These are phyloP conservation scores for Podaxis sp. DNA, from an alignment of 768 basidiomycete species.

Conservation along the genomic window DNA sequence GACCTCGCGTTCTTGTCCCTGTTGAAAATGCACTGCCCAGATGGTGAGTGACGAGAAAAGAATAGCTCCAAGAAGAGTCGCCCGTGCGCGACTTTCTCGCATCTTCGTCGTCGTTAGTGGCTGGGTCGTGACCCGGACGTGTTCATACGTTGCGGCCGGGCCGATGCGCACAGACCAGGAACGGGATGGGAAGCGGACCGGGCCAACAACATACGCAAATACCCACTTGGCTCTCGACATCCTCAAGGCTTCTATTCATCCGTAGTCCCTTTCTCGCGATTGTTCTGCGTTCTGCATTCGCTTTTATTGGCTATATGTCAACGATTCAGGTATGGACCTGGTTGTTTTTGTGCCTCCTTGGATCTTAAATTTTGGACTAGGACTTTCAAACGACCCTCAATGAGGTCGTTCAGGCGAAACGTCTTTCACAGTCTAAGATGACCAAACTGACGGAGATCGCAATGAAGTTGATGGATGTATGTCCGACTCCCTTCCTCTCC, in stretches of 20 bases:
- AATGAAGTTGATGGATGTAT: constrained; percentile 74
- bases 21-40: constrained; percentile 89
- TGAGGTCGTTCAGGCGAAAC: constrained; percentile 79
- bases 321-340: constrained; percentile 12
- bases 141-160: not conserved
- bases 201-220: constrained; percentile 21
- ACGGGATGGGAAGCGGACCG: constrained; percentile 1
- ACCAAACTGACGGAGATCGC: constrained; percentile 72
- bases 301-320: not conserved
- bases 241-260: not conserved
- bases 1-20: constrained; percentile 81
- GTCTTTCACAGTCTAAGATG: constrained; percentile 88
- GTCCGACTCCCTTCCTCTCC: constrained; percentile 23
- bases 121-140: constrained; percentile 25
- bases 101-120: constrained; percentile 28
- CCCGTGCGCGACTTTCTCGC: constrained; percentile 69
- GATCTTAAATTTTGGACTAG: constrained; percentile 37
- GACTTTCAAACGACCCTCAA: constrained; percentile 80
- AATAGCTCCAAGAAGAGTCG: constrained; percentile 69
- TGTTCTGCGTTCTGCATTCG: not conserved
- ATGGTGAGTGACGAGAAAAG: constrained; percentile 67
- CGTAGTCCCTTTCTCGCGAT: not conserved
- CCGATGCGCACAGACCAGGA: constrained; percentile 24
- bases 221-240: constrained; percentile 13
- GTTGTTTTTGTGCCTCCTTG: constrained; percentile 13